Evolutionary conservation across 2,329 filamentous ascomycete genomes (phyloP).

Genomic region (Aspergillus sp.): DNA sequence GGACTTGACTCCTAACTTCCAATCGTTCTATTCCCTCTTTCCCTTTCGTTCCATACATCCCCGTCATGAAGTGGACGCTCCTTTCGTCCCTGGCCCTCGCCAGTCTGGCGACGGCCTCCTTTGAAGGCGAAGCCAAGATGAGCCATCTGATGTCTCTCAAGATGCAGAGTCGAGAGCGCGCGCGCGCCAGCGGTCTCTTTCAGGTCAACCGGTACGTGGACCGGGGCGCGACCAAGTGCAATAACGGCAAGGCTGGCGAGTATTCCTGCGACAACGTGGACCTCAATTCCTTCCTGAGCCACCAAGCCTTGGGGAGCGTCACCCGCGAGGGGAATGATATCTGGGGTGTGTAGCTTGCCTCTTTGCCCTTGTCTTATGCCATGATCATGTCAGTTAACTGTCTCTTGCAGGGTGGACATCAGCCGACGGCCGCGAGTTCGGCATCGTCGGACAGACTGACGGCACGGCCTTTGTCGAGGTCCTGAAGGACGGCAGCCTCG

Average conservation of each 20-base stretch:
- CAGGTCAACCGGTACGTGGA: conserved; percentile 12
- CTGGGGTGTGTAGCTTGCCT: conserved; percentile 10
- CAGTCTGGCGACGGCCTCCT: conserved; percentile 9
- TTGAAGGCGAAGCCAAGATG: conserved; percentile 9
- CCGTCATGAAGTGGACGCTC: conserved; percentile 12
- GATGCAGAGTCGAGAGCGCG: conserved; percentile 9
- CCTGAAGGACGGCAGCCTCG: conserved; percentile 12
- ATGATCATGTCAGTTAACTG: not conserved
- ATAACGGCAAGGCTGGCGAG: conserved; percentile 16
- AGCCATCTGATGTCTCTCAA: conserved; percentile 15
- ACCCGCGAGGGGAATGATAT: conserved; percentile 19
- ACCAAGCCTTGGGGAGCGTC: conserved; percentile 18
- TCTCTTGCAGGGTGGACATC: conserved; percentile 14
- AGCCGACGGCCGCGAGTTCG: conserved; percentile 15
- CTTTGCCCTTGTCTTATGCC: not conserved
- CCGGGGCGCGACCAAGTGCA: conserved; percentile 6
- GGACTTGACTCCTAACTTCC: not conserved
- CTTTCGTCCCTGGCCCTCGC: conserved; percentile 11
- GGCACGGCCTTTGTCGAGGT: conserved; percentile 17
- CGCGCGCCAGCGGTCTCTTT: conserved; percentile 13
- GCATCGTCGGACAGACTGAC: conserved; percentile 17
- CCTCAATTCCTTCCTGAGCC: conserved; percentile 15
- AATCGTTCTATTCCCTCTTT: not conserved
- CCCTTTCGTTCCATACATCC: not conserved
- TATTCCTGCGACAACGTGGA: conserved; percentile 17